phyloP scores from a whole-genome alignment of 2,329 filamentous ascomycete genomes.

The Calonectria ilicicola region DNA sequence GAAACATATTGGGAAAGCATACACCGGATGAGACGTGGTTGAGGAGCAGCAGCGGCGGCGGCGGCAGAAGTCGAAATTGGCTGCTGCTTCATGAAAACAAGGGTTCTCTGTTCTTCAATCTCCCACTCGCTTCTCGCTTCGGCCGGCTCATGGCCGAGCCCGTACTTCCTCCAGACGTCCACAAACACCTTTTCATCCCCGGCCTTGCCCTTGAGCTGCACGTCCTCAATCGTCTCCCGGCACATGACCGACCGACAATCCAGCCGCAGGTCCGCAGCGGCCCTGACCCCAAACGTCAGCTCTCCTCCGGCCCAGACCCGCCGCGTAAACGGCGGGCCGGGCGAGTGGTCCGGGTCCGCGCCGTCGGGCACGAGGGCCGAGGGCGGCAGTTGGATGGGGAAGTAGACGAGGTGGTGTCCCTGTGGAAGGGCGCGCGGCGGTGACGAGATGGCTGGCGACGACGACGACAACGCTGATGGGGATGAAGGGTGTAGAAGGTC shows the following conservation, averaged over 20 bases:
- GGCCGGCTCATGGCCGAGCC: slow-evolving; percentile 35
- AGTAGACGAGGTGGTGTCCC: slow-evolving; percentile 89
- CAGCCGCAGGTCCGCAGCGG: slow-evolving; percentile 46
- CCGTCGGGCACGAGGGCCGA: slow-evolving; percentile 81
- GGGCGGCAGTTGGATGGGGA: slow-evolving; percentile 76
- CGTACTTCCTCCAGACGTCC: slow-evolving; percentile 62
- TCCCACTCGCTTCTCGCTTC: slow-evolving; percentile 37
- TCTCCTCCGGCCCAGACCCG: slow-evolving; percentile 92
- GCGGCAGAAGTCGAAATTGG: slow-evolving; percentile 24
- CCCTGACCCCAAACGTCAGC: slow-evolving; percentile 63
- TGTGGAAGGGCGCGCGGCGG: slow-evolving; percentile 62
- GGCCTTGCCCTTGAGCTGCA: slow-evolving; percentile 47
- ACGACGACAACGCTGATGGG: slow-evolving; percentile 19
- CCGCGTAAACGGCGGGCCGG: slow-evolving; percentile 77
- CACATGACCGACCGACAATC: slow-evolving; percentile 57
- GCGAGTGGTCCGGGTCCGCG: slow-evolving; percentile 83
- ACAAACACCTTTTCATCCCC: slow-evolving; percentile 63
- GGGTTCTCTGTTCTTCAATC: slow-evolving; percentile 61
- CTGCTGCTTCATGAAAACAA: slow-evolving; percentile 64
- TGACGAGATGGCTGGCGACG: slow-evolving; percentile 30
- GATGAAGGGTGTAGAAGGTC: slow-evolving; percentile 59
- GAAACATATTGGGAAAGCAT: slow-evolving; percentile 11
- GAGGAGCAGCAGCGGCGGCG: slow-evolving; percentile 9
- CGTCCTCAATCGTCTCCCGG: slow-evolving; percentile 58
- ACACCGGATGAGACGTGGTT: slow-evolving; percentile 44